Evolutionary conservation across 2,329 filamentous ascomycete genomes (phyloP).

Genomic region (Talaromyces sp.): DNA sequence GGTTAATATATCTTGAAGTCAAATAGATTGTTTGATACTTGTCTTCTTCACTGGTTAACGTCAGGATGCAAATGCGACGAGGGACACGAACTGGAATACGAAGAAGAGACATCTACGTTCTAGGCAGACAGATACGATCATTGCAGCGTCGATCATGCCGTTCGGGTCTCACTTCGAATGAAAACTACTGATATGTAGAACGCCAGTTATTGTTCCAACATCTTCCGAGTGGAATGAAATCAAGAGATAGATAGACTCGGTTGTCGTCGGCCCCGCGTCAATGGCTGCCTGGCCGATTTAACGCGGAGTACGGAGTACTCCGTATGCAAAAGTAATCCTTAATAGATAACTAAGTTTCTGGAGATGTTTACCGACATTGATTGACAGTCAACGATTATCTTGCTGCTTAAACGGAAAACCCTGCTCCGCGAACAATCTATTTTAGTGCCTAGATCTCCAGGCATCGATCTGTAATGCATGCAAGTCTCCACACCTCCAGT

Average conservation of each 20-base stretch:
- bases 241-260: not conserved
- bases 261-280: not conserved
- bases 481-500: not conserved
- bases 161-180: not conserved
- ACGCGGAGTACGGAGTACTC: not conserved
- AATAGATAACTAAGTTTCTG: not conserved
- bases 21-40: too few relatives aligned
- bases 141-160: not conserved
- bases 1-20: too few relatives aligned
- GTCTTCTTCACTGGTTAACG: not conserved
- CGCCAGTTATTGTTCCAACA: too few relatives aligned
- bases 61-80: not conserved
- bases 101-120: too few relatives aligned
- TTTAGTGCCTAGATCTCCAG: not conserved
- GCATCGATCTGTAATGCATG: not conserved
- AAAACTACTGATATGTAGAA: not conserved
- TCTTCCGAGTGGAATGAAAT: too few relatives aligned
- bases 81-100: too few relatives aligned
- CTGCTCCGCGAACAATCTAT: not conserved
- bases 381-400: not conserved
- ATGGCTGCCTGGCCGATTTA: slow-evolving; percentile 1
- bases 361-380: not conserved
- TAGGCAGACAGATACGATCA: not conserved
- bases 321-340: too few relatives aligned
- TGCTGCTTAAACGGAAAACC: not conserved